These are phyloP conservation scores for Cystofilobasidium ferigula DNA, from an alignment of 768 basidiomycete genomes.

Conservation along the genomic window DNA sequence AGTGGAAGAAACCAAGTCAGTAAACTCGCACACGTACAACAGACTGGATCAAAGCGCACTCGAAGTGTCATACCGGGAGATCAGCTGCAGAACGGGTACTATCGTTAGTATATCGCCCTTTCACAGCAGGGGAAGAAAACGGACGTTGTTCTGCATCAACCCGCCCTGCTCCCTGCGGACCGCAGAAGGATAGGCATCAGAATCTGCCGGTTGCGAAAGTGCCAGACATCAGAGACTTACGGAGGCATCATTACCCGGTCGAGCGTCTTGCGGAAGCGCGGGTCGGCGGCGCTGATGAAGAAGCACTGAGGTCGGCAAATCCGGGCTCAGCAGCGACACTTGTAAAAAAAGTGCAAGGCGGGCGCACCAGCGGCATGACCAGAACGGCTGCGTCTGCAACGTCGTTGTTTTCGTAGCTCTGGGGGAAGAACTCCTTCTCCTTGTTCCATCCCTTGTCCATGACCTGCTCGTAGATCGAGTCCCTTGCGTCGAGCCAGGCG, in stretches of 20 bases:
- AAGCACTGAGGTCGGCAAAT: neutral
- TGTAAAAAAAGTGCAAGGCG: slow-evolving; percentile 32
- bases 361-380: slow-evolving; percentile 26
- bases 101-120: neutral
- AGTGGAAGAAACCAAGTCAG: no score
- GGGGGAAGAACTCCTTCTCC: slow-evolving; percentile 41
- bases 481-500: slow-evolving; percentile 67
- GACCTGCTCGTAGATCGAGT: slow-evolving; percentile 76
- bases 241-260: slow-evolving; percentile 72
- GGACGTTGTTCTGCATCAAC: slow-evolving; percentile 62
- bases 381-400: slow-evolving; percentile 35
- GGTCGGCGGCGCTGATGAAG: slow-evolving; percentile 47
- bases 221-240: no score
- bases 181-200: no score
- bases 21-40: no score
- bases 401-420: slow-evolving; percentile 77
- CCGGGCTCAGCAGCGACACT: slow-evolving; percentile 78
- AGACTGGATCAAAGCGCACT: no score
- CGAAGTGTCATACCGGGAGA: slow-evolving; percentile 76
- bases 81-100: slow-evolving; percentile 42
- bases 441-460: slow-evolving; percentile 71
- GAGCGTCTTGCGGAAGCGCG: slow-evolving; percentile 75
- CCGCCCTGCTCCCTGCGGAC: slow-evolving; percentile 59
- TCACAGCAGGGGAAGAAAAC: neutral
- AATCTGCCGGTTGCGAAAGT: no score